Conservation (phyloP, 208 protist species). For the Phytomonas sp. region DNA sequence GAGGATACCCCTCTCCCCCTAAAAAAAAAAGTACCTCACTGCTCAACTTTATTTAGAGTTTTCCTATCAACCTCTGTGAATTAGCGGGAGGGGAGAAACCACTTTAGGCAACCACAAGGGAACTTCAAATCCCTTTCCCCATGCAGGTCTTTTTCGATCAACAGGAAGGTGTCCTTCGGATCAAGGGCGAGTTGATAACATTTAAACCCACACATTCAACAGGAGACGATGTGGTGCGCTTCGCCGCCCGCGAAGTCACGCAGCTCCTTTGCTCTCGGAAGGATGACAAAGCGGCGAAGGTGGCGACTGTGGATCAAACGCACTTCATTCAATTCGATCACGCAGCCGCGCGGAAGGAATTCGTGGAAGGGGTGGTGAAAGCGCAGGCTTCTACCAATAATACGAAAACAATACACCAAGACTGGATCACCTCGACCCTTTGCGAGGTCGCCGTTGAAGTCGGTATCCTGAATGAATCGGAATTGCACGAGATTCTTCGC, state of each 20-base stretch:
- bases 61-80: neutral
- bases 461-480: constrained; percentile 36
- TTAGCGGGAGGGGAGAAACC: neutral
- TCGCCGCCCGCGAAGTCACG: constrained; percentile 28
- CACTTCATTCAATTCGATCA: constrained; percentile 37
- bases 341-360: neutral
- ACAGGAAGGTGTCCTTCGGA: constrained; percentile 27
- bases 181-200: constrained; percentile 34
- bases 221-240: neutral
- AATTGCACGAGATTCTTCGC: constrained; percentile 32
- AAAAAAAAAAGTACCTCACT: neutral
- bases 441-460: constrained; percentile 62
- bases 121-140: constrained; percentile 4
- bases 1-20: neutral
- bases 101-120: neutral
- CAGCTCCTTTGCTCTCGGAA: constrained; percentile 67
- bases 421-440: constrained; percentile 53
- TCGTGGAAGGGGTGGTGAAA: constrained; percentile 5
- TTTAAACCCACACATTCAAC: constrained; percentile 16
- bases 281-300: constrained; percentile 33
- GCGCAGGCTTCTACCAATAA: constrained; percentile 5
- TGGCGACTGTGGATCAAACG: constrained; percentile 21
- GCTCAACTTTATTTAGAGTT: neutral
- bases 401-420: constrained; percentile 12
- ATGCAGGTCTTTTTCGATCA: constrained; percentile 49